These are phyloP conservation scores for Aspergillus awamori DNA, from an alignment of 2,329 filamentous ascomycete genomes.

Conservation along the genomic window DNA sequence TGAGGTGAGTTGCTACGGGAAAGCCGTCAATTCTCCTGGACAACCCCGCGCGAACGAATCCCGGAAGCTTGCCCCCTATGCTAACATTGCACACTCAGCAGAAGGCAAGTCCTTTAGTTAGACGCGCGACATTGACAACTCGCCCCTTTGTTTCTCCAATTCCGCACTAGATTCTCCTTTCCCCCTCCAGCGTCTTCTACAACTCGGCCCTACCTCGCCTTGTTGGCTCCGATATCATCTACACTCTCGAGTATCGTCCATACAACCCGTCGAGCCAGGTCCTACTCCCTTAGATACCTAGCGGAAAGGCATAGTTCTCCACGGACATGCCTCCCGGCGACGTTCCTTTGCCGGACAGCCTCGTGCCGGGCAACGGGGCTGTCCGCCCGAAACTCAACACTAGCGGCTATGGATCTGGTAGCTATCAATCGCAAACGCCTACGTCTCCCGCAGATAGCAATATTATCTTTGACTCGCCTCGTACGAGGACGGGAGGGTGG, in stretches of 20 bases:
- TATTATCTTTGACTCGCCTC: slow-evolving; percentile 40
- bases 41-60: slow-evolving; percentile 20
- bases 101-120: background rate
- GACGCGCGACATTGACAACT: slow-evolving; percentile 2
- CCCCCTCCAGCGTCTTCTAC: background rate
- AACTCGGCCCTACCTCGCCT: slow-evolving; percentile 10
- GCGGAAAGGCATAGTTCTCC: slow-evolving; percentile 21
- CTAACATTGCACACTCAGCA: slow-evolving; percentile 10
- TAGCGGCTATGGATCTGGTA: slow-evolving; percentile 37
- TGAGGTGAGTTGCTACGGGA: slow-evolving; percentile 28
- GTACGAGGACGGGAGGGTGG: slow-evolving; percentile 32
- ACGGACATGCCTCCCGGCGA: slow-evolving; percentile 47
- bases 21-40: slow-evolving; percentile 16
- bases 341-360: slow-evolving; percentile 44
- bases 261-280: background rate
- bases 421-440: slow-evolving; percentile 42
- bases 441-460: slow-evolving; percentile 44
- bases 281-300: slow-evolving; percentile 1
- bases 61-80: background rate
- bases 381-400: slow-evolving; percentile 42
- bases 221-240: slow-evolving; percentile 13
- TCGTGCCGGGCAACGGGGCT: slow-evolving; percentile 47
- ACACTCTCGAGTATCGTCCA: background rate
- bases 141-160: background rate
- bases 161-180: slow-evolving; percentile 4